phyloP scores from a whole-genome alignment of 192 early-diverging fungal genomes.

The Coemansia asiatica region DNA sequence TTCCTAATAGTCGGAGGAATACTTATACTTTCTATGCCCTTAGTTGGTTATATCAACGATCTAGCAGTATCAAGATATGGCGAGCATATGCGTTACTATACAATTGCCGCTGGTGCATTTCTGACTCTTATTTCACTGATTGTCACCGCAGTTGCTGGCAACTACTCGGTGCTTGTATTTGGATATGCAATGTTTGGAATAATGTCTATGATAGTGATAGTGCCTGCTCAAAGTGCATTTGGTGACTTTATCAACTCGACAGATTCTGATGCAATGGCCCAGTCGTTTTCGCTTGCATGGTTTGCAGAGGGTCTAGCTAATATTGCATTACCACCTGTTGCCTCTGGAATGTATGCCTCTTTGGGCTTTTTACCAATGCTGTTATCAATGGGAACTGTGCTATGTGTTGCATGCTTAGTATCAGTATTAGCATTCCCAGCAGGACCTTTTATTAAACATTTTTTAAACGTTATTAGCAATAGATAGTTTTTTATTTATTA shows the following conservation, averaged over 20 bases:
- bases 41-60: slow-evolving; percentile 39
- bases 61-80: slow-evolving; percentile 21
- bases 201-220: slow-evolving; percentile 41
- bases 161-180: slow-evolving; percentile 34
- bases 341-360: slow-evolving; percentile 28
- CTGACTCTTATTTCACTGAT: slow-evolving; percentile 27
- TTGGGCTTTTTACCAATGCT: slow-evolving; percentile 40
- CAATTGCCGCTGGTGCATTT: slow-evolving; percentile 24
- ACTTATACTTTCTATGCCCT: slow-evolving; percentile 45
- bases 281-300: slow-evolving; percentile 51
- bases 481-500: too few relatives aligned
- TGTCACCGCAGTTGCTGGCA: slow-evolving; percentile 25
- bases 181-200: slow-evolving; percentile 50
- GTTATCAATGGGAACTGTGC: slow-evolving; percentile 32
- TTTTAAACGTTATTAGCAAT: too few relatives aligned
- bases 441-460: too few relatives aligned
- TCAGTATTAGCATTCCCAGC: slow-evolving; percentile 35
- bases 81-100: slow-evolving; percentile 51
- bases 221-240: slow-evolving; percentile 55
- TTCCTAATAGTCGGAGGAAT: slow-evolving; percentile 49
- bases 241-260: slow-evolving; percentile 50
- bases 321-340: slow-evolving; percentile 38
- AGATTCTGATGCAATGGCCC: slow-evolving; percentile 42
- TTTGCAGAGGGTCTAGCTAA: slow-evolving; percentile 52
- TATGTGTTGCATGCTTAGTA: slow-evolving; percentile 28